Base-by-base conservation (phyloP, 2,329 filamentous ascomycete species). In the Parasarocladium wereldwijsianum region DNA sequence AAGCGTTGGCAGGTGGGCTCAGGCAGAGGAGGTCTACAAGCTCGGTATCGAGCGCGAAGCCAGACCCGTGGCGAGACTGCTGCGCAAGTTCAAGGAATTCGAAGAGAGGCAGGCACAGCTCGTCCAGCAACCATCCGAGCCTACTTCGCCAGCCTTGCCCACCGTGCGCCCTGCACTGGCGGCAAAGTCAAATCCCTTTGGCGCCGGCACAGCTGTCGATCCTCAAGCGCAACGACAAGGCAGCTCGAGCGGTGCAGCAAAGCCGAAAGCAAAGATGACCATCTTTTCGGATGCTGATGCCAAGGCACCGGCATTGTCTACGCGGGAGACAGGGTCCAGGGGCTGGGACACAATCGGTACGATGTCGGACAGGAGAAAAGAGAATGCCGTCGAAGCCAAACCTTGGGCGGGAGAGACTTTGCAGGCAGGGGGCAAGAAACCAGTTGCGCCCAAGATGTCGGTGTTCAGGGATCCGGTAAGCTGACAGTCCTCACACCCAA, bases 341-440 rank as follows among this genome's bases (percentile, higher is more conserved):
- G 87, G 85, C 3, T 96, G 90, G 87, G 83, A 94, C 39, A 87
- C 64, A 37, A 93, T 98, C 46, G 86, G 82, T 17, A 84, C 84
- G 2, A 58, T 94, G 36, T 70, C 75, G 29, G 81, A 93, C 36
- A 70, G 90, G 29, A 93, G 83, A 63, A 98, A 96, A 64, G 90
- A 98, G 53, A 98, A 98, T 46, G 64, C 66, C 6, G 60, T 86
- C 40, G 84, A 87, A 49, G 73, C 86, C 8, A 86, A 79, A 48
- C 84, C 87, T 13, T 94, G 86, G 90, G 79, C 65, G 8, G 90
- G 90, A 16, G 85, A 96, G 60, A 94, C 81, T 23, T 57, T 98
- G 42, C 83, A 87, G 53, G 80, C 74, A 3, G 84, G 81, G 24
- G 87, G 84, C 43, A 90, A 83, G 60, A 82, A 83, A 58, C 71